Evolutionary conservation across 306 rosid genomes (phyloP), one percentile per base, ranked within the genome.

Genomic region (Purshia tridentata): DNA sequence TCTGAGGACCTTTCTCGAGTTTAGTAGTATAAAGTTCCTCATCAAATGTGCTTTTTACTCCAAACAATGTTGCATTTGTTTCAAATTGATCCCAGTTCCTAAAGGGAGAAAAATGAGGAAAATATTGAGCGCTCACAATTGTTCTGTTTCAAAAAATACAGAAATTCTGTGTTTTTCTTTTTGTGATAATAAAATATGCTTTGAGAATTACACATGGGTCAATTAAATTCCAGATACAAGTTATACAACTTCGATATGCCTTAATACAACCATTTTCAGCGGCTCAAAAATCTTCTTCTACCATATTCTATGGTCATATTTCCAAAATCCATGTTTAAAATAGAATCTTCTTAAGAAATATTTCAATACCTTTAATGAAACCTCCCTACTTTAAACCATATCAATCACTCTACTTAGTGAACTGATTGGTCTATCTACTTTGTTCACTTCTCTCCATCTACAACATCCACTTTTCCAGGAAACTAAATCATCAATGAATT

Each of bases 11-110:
- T 80, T 81, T 89, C 69, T 86, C 95, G 69, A 94, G 95, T 78
- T 90, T 94, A 44, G 96, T 94, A 47, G 98, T 94, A 77, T 94
- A 94, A 51, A 94, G 72, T 20, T 91, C 97, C 86, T 89, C 97
- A 67, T 91, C 73, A 83, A 91, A 94, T 22, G 97, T 88, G 83
- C 96, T 94, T 85, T 84, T 91, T 42, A 91, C 97, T 53, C 98
- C 98, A 80, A 94, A 94, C 73, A 94, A 81, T 40, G 85, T 75
- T 85, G 86, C 85, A 73, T 94, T 94, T 39, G 92, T 85, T 81
- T 89, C 94, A 86, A 94, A 94, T 75, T 94, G 98, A 87, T 94
- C 81, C 98, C 98, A 94, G 58, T 86, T 88, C 87, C 98, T 89
- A 53, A 20, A 15, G 62, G 37, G 46, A 49, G 60, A 82, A 54